Conservation (phyloP, 2,329 filamentous ascomycete species). For the Colletotrichum acutatum region DNA sequence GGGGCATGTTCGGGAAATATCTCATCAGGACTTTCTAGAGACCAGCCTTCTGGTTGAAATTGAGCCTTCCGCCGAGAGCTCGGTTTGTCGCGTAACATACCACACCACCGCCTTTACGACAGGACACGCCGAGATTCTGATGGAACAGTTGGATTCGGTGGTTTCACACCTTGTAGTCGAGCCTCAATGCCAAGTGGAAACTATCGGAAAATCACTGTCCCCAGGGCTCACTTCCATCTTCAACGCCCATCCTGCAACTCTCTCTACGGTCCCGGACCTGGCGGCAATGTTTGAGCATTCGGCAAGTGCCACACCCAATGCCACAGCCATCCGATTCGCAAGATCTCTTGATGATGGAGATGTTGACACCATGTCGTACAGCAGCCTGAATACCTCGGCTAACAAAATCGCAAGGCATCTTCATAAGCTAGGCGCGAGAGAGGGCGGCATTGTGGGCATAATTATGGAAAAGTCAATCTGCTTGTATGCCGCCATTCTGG, state of each 20-base stretch:
- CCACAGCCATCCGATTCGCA: conserved; percentile 74
- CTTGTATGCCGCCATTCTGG: conserved; percentile 81
- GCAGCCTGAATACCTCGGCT: conserved; percentile 65
- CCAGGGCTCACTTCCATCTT: conserved; percentile 57
- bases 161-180: conserved; percentile 43
- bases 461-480: conserved; percentile 80
- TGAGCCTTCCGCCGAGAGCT: conserved; percentile 65
- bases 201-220: conserved; percentile 43
- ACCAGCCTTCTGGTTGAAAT: conserved; percentile 82
- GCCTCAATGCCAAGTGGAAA: not conserved
- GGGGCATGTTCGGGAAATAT: conserved; percentile 61
- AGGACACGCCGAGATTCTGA: conserved; percentile 65
- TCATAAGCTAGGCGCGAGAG: conserved; percentile 53
- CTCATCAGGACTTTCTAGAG: conserved; percentile 78
- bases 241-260: conserved; percentile 52
- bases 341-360: conserved; percentile 52
- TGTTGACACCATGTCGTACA: conserved; percentile 68
- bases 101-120: conserved; percentile 61
- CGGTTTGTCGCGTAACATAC: conserved; percentile 58
- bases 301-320: conserved; percentile 59
- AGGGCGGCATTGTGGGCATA: conserved; percentile 74
- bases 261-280: conserved; percentile 55
- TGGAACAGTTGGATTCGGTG: conserved; percentile 70
- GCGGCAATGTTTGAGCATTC: conserved; percentile 65
- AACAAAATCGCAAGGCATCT: conserved; percentile 70